Conservation (phyloP, 495 filamentous ascomycete genomes). For the Aspergillus panamensis region DNA sequence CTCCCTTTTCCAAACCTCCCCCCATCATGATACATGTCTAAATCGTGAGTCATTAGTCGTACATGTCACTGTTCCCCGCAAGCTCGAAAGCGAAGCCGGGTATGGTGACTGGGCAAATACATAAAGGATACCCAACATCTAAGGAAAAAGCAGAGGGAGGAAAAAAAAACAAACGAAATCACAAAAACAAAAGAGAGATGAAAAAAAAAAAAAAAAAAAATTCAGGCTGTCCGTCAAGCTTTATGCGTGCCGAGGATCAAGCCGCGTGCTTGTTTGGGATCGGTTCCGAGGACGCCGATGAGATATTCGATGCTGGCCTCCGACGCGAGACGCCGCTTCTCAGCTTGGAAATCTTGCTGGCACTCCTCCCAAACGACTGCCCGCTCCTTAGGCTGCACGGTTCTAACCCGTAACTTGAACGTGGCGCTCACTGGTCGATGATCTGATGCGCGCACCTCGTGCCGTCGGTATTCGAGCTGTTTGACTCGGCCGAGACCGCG, state of each 20-base stretch:
- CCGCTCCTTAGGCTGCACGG: slow-evolving; percentile 62
- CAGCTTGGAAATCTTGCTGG: slow-evolving; percentile 65
- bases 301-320: slow-evolving; percentile 59
- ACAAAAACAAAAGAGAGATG: slow-evolving; percentile 4
- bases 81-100: neutral
- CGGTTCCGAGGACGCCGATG: slow-evolving; percentile 49
- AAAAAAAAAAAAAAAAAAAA: slow-evolving; percentile 5
- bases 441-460: slow-evolving; percentile 86
- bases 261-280: slow-evolving; percentile 42
- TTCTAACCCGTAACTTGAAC: slow-evolving; percentile 80
- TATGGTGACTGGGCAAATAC: neutral
- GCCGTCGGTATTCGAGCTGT: slow-evolving; percentile 81
- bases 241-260: slow-evolving; percentile 33
- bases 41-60: slow-evolving; percentile 47
- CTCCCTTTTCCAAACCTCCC: neutral
- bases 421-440: slow-evolving; percentile 86
- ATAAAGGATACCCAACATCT: slow-evolving; percentile 5
- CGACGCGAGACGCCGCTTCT: slow-evolving; percentile 58
- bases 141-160: slow-evolving; percentile 8
- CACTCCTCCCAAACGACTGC: slow-evolving; percentile 64
- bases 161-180: neutral
- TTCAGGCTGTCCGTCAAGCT: slow-evolving; percentile 2
- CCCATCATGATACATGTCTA: slow-evolving; percentile 42
- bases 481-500: slow-evolving; percentile 78
- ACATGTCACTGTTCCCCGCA: slow-evolving; percentile 25